Evolutionary conservation across 2,329 filamentous ascomycete genomes (phyloP).

Genomic region (Ophiostoma himal-ulmi): DNA sequence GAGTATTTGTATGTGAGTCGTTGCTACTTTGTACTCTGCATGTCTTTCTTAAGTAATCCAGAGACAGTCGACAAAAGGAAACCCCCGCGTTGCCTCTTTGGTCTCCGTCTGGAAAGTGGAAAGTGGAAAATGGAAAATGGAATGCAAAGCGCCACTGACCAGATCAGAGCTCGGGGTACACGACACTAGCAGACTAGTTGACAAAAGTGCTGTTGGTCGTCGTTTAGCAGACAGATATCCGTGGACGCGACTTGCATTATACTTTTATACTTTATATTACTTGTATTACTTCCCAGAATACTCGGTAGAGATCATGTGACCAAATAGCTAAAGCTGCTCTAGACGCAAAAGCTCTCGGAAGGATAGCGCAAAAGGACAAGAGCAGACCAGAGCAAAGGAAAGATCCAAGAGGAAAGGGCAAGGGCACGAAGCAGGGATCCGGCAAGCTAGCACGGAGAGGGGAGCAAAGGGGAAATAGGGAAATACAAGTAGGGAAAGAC

Average conservation of each 20-base stretch:
- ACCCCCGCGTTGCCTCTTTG: conserved; percentile 24
- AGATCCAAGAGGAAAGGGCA: background rate
- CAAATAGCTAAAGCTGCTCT: background rate
- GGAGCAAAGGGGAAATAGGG: background rate
- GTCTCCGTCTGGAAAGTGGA: conserved; percentile 17
- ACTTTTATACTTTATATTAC: background rate
- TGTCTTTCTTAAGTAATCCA: no score
- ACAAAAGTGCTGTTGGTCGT: background rate
- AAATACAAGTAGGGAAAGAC: no score
- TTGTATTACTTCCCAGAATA: no score
- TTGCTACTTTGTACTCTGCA: background rate
- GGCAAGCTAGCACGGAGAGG: background rate
- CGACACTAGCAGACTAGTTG: conserved; percentile 7
- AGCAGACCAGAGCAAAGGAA: background rate
- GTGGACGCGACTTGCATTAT: background rate
- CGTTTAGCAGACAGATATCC: conserved; percentile 1
- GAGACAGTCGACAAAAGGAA: background rate
- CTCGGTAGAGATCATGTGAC: background rate
- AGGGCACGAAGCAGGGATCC: conserved; percentile 10
- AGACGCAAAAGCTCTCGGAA: background rate
- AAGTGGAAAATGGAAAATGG: no score
- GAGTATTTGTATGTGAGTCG: no score
- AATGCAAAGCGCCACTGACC: background rate
- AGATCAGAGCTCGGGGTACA: background rate
- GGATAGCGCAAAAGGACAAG: background rate